A percentile compares a stretch with the other conserved stretches of the same genome.
Evolutionary conservation across 2,329 filamentous ascomycete species (phyloP).

Genomic region (Sporothrix brasiliensis): DNA sequence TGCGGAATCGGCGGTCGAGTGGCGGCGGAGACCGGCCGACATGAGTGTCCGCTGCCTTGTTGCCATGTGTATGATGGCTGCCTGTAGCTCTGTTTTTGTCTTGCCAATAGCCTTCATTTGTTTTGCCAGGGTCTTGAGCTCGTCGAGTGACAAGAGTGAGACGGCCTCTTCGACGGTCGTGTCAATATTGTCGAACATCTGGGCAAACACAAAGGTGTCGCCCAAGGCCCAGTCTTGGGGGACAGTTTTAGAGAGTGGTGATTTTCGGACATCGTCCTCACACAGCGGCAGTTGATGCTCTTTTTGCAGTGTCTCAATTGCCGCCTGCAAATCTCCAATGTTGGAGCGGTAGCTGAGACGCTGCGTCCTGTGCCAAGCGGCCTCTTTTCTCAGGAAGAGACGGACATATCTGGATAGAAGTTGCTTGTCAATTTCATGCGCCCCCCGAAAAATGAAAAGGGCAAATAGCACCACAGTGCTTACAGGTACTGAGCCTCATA

Average conservation of each 20-base stretch:
- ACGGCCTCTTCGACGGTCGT: conserved; percentile 81
- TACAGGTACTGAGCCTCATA: conserved; percentile 93
- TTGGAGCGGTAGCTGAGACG: conserved; percentile 80
- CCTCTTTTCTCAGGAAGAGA: conserved; percentile 88
- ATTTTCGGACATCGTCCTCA: neutral
- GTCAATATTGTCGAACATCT: conserved; percentile 73
- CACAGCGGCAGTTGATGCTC: conserved; percentile 57
- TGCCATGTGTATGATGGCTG: conserved; percentile 72
- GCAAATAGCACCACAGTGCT: conserved; percentile 40
- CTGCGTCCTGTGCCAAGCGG: conserved; percentile 83
- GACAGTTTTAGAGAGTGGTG: conserved; percentile 30
- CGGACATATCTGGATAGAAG: conserved; percentile 72
- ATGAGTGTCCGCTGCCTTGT: conserved; percentile 75
- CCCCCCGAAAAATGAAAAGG: neutral
- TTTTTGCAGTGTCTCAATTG: conserved; percentile 67
- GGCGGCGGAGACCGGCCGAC: conserved; percentile 47
- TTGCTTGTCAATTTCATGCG: neutral
- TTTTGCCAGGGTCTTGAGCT: conserved; percentile 81
- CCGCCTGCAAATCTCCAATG: conserved; percentile 70
- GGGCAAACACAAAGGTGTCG: conserved; percentile 73
- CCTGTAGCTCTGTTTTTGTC: conserved; percentile 79
- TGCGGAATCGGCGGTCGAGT: conserved; percentile 44
- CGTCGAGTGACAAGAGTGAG: conserved; percentile 78
- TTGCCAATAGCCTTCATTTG: conserved; percentile 85
- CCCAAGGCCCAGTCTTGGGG: conserved; percentile 53